phyloP scores from a whole-genome alignment of 148 eudicot species.

The Mesembryanthemum crystallinum region DNA sequence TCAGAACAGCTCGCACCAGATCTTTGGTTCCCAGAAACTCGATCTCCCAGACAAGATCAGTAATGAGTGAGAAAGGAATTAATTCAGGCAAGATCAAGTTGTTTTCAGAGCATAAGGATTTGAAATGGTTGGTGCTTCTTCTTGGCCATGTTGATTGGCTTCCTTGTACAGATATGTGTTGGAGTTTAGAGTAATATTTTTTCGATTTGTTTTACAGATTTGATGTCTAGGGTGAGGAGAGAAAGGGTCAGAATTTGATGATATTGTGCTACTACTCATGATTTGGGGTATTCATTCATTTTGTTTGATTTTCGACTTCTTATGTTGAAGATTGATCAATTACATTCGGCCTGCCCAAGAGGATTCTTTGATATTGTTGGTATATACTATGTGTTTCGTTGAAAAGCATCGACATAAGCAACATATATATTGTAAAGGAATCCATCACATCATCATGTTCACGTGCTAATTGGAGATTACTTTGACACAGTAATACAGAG shows the following conservation, averaged over 20 bases:
- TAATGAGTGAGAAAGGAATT: slow-evolving; percentile 1
- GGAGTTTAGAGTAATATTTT: background rate
- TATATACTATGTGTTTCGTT: background rate
- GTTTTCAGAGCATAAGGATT: background rate
- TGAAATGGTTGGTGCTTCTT: slow-evolving; percentile 10
- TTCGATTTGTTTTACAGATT: background rate
- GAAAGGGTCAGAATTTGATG: slow-evolving; percentile 12
- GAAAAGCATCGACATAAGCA: too few species aligned
- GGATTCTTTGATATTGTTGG: background rate
- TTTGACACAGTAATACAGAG: too few species aligned
- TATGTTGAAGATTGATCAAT: background rate
- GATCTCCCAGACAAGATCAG: slow-evolving; percentile 41
- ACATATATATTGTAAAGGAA: too few species aligned
- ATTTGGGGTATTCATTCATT: background rate
- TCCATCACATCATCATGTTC: too few species aligned
- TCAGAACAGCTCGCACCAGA: slow-evolving; percentile 51
- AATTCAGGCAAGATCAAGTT: background rate
- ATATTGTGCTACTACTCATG: slow-evolving; percentile 3
- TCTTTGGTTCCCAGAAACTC: slow-evolving; percentile 62
- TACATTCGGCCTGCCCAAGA: background rate
- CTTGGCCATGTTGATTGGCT: slow-evolving; percentile 1
- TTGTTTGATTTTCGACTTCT: background rate
- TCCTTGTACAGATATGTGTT: slow-evolving; percentile 3
- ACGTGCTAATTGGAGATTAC: too few species aligned
- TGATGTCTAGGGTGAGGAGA: background rate